A percentile compares a stretch with the other conserved stretches of the same genome.
These are phyloP conservation scores for Coccinonectria pachysandricola DNA, from an alignment of 2,329 filamentous ascomycete species.

Conservation along the genomic window DNA sequence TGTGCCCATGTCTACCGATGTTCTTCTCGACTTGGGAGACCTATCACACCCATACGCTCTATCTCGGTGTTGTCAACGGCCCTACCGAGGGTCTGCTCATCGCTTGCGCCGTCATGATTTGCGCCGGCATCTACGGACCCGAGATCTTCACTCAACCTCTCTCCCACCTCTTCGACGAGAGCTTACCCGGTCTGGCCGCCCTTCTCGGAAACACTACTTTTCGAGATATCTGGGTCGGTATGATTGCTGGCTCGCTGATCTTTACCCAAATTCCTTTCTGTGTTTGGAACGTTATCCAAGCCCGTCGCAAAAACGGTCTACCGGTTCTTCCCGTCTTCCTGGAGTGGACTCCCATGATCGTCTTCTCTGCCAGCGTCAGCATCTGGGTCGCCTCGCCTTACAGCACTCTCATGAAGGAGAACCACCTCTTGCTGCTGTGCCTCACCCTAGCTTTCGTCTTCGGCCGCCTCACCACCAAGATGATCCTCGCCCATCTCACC, in stretches of 20 bases:
- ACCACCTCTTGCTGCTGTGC: slow-evolving; percentile 87
- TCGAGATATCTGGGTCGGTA: slow-evolving; percentile 76
- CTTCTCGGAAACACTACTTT: slow-evolving; percentile 64
- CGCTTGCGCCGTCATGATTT: slow-evolving; percentile 74
- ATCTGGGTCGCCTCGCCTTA: slow-evolving; percentile 87
- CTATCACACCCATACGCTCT: slow-evolving; percentile 95
- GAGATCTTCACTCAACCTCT: slow-evolving; percentile 76
- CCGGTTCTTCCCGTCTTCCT: slow-evolving; percentile 76
- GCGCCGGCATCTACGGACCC: slow-evolving; percentile 81
- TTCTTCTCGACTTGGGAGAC: slow-evolving; percentile 99
- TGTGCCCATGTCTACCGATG: slow-evolving; percentile 91
- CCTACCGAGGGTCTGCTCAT: slow-evolving; percentile 92
- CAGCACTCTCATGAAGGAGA: slow-evolving; percentile 69
- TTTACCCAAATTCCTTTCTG: slow-evolving; percentile 78
- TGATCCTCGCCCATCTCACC: slow-evolving; percentile 91
- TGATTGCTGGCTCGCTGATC: slow-evolving; percentile 56
- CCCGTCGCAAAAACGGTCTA: slow-evolving; percentile 60
- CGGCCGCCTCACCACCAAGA: slow-evolving; percentile 96
- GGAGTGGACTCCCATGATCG: slow-evolving; percentile 85
- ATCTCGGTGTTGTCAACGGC: slow-evolving; percentile 92
- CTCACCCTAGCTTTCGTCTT: slow-evolving; percentile 95
- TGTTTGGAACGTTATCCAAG: slow-evolving; percentile 72
- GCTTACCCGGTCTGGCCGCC: slow-evolving; percentile 40
- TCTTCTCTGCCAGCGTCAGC: slow-evolving; percentile 65
- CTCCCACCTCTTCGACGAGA: slow-evolving; percentile 52